phyloP scores from a whole-genome alignment of 148 eudicot species.

The Vaccinium corymbosum region DNA sequence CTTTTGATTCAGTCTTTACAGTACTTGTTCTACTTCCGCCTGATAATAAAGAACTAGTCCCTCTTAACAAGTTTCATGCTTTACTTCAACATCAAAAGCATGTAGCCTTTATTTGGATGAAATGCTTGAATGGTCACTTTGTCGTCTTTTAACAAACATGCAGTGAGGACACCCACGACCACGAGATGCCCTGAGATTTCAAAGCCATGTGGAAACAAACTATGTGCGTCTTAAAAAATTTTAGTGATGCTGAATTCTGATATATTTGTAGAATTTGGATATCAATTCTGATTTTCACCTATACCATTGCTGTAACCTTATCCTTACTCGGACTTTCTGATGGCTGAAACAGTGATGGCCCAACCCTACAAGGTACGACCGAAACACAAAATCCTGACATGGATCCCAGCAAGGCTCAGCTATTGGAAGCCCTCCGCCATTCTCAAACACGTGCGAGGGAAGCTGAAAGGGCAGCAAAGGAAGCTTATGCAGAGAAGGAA shows the following conservation, averaged over 20 bases:
- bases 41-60: neutral
- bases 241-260: neutral
- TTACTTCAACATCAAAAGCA: neutral
- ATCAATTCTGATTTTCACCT: neutral
- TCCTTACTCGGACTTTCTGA: constrained; percentile 3
- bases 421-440: constrained; percentile 84
- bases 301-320: constrained; percentile 10
- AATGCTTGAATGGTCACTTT: neutral
- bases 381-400: constrained; percentile 14
- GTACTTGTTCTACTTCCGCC: neutral
- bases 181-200: neutral
- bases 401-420: constrained; percentile 57
- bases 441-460: constrained; percentile 96
- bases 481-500: constrained; percentile 76
- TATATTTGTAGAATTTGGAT: neutral
- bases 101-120: too few species aligned
- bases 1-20: neutral
- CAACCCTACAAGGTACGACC: constrained; percentile 20
- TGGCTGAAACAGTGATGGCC: constrained; percentile 17
- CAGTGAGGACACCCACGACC: neutral
- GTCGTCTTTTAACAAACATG: neutral
- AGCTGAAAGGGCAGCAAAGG: constrained; percentile 76
- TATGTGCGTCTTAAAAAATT: neutral
- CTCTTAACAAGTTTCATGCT: neutral
- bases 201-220: neutral